Base-by-base conservation (phyloP, 129 eudicot genomes). In the Escallonia herrerae region DNA sequence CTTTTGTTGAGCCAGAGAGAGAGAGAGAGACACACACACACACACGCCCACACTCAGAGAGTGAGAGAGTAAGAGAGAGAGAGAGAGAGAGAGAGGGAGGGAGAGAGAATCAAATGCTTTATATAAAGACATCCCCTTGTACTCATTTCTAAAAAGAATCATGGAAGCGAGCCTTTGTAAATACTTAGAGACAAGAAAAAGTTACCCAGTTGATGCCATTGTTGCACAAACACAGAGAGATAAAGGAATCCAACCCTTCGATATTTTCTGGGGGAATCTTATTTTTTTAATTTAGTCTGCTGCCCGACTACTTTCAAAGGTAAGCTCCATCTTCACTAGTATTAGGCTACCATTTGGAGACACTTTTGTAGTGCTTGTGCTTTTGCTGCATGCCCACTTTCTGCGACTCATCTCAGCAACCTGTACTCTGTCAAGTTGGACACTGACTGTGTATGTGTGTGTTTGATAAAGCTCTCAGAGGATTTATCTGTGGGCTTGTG, bases 261-360 rank as follows among this genome's bases (percentile, higher is more conserved):
- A 74, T 12, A 61, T n/a, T 59, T 40, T 38, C 40, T 60, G 66
- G 57, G 73, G 77, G 80, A 69, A 73, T 73, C 69, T 69, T 64
- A 65, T 58, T 40, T 65, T 40, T 58, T 65, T 70, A 49, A 38
- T 5, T 15, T 40, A 13, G 53, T 33, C 40, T 45, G 8, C 52
- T 71, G 33, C 33, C 33, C 1, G 33, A 22, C 33, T 22, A 22
- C 33, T 15, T 67, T 42, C 40, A 46, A 73, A 64, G 67, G 67
- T 69, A 57, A 70, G 8, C 56, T 55, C 40, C 10, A 33, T 56
- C 13, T 62, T 63, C 54, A 64, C 56, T 47, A n/a, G 52, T 37
- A 48, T 22, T 70, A 6, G 22, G 8, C 42, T 45, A 42, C 50
- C 40, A 40, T 7, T 38, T 46, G 3, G 7, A 43, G 54, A 37